Conservation (phyloP, 73 alveolate genomes). For the Paramecium biaurelia region DNA sequence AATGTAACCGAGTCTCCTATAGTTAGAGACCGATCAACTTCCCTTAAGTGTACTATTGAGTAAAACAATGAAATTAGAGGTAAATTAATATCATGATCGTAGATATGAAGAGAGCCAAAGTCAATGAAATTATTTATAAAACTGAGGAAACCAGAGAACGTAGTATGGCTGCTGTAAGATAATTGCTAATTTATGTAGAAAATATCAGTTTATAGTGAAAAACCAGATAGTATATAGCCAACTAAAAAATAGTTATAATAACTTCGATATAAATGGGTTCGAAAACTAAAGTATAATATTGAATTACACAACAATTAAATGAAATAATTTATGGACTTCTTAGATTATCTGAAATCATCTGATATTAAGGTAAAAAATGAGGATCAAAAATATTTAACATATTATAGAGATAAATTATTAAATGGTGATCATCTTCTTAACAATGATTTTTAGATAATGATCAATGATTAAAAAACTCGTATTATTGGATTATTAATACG, state of each 20-base stretch:
- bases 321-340: not conserved
- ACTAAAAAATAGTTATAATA: not conserved
- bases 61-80: not conserved
- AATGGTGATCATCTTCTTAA: not conserved
- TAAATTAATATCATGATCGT: not conserved
- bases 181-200: not conserved
- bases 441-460: not conserved
- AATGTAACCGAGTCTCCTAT: not conserved
- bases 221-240: not conserved
- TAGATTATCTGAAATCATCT: not conserved
- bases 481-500: not conserved
- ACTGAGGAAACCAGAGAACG: constrained; percentile 31
- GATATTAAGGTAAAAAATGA: not conserved
- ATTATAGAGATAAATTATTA: not conserved
- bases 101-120: not conserved
- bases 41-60: not conserved
- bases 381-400: not conserved
- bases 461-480: not conserved
- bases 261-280: not conserved
- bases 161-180: not conserved
- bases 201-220: not conserved
- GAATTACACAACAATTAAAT: not conserved
- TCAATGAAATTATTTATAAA: not conserved
- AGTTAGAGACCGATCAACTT: not conserved
- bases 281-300: not conserved